Evolutionary conservation across 2,329 filamentous ascomycete genomes (phyloP), one percentile per base, ranked within the genome.

Genomic region (Epichloe brachyelytri): DNA sequence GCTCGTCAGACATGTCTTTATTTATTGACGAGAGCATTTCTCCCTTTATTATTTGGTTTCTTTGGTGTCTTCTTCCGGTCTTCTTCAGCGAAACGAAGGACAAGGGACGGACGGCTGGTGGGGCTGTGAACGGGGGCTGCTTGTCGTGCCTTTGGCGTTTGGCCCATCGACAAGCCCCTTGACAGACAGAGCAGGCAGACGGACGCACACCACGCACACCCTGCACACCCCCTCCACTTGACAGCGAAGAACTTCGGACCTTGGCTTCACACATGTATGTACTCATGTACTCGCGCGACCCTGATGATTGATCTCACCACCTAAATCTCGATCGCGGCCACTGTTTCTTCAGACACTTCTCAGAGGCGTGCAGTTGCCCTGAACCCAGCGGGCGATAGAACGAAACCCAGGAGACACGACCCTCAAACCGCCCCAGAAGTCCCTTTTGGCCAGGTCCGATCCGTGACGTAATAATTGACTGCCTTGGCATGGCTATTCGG

Each of bases 271-370:
- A 5, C 33, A 12, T 33, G 38, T 7, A 33, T 37, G 15, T 38
- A 20, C n/a, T 26, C 7, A 12, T 12, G 37, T 19, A 38, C 22
- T 38, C 15, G 37, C 26, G 44, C 39, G 53, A 62, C 62, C 62
- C 58, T 62, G 59, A 8, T 26, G 26, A 26, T 26, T 8, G 26
- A 63, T 60, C 59, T 56, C 58, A 56, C 53, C 59, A 56, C 54
- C 55, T 54, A 55, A 59, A 61, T 61, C 62, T 64, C 63, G 62
- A 65, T 65, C 54, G 55, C 54, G 44, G 51, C 41, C 14, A 20
- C 5, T 11, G 45, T 47, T 39, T n/a, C 36, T 26, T 12, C 19
- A 15, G 15, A 40, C 39, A 14, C 5, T n/a, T 22, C 11, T 22
- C 41, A 14, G 12, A 15, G 20, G 34, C 19, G 34, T n/a, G 14